These are phyloP conservation scores for Boletus vinaceobasis DNA, from an alignment of 768 basidiomycete genomes.

Conservation along the genomic window DNA sequence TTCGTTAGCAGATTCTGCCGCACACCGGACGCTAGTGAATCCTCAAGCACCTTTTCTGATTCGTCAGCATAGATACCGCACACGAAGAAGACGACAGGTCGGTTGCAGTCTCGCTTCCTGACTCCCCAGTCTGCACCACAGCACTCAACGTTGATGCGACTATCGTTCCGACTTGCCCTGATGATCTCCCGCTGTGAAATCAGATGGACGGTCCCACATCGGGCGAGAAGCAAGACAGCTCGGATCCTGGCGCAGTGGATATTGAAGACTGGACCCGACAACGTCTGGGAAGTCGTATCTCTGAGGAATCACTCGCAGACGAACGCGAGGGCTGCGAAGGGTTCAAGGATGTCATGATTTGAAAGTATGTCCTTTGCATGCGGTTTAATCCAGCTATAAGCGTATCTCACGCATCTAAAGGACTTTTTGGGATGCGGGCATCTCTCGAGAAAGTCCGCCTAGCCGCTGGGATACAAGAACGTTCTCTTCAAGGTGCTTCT, in stretches of 20 bases:
- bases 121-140: neutral
- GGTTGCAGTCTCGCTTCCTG: neutral
- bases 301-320: slow-evolving; percentile 7
- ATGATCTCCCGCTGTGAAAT: neutral
- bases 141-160: neutral
- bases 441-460: neutral
- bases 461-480: too few relatives aligned
- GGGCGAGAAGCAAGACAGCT: neutral
- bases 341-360: slow-evolving; percentile 1
- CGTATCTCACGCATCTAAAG: neutral
- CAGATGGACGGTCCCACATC: neutral
- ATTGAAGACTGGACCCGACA: neutral
- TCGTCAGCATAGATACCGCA: too few relatives aligned
- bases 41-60: neutral
- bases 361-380: neutral
- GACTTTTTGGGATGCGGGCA: neutral
- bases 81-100: neutral
- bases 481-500: too few relatives aligned
- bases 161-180: neutral
- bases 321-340: slow-evolving; percentile 7
- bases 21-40: neutral
- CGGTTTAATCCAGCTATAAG: too few relatives aligned
- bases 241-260: neutral
- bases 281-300: slow-evolving; percentile 4
- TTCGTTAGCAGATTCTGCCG: neutral